Evolutionary conservation across 2,329 filamentous ascomycete genomes (phyloP), one percentile per base, ranked within the genome.

Genomic region (Hypomyces rosellus): DNA sequence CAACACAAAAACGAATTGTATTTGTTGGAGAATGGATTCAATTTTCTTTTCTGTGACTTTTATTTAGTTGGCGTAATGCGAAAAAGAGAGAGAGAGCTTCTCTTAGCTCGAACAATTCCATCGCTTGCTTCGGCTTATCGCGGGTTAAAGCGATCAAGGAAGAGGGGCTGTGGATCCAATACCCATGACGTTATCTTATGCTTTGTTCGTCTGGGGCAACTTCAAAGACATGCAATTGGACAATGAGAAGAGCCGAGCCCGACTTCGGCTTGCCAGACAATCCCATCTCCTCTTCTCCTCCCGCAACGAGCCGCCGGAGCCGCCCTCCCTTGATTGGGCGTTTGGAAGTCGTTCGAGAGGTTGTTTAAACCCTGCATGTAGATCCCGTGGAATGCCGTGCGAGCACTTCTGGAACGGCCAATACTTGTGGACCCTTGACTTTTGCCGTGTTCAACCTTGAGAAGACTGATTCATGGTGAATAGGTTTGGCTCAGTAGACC

Each of bases 71-170:
- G 25, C 36, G 36, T 38, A 8, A n/a, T 11, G 16, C 36, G 36
- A n/a, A n/a, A n/a, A n/a, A 14, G 36, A 38, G 4, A 38, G 16
- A 38, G 36, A 18, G 16, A 38, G 36, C 14, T n/a, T 38, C 16
- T 16, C 16, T 38, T 16, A 38, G 36, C 36, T 38, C 13, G 2
- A 16, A 7, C 36, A 38, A 38, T 38, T 38, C 14, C 2, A 16
- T 38, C 34, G 16, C n/a, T 16, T 18, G 13, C 33, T 43, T 53
- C 51, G 51, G 51, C 51, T 53, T 53, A 53, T 53, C 48, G 45
- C 51, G 51, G 51, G 48, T 53, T 53, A 53, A 51, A 41, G 20
- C 40, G 50, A 49, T 49, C 45, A 22, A 18, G 9, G 22, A 43
- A 5, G 16, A 43, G 41, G 13, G 41, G 18, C 18, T 13, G 14